These are phyloP conservation scores for Trametes cinnabarina DNA, from an alignment of 768 basidiomycete species.

Conservation along the genomic window DNA sequence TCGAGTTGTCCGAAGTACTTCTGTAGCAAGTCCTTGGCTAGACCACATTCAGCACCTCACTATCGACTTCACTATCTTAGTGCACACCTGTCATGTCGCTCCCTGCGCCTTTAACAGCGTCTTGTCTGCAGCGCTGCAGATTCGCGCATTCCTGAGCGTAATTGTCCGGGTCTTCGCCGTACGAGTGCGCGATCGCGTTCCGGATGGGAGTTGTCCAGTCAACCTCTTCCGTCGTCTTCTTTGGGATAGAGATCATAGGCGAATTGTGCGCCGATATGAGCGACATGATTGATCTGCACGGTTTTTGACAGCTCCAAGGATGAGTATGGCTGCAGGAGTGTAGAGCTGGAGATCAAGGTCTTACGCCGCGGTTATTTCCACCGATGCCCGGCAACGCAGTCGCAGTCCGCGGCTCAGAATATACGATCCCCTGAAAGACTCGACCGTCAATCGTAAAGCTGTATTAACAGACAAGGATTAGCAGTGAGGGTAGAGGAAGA, in stretches of 20 bases:
- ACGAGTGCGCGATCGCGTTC: conserved; percentile 83
- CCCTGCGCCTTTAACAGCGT: conserved; percentile 94
- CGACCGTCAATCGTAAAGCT: too few species aligned
- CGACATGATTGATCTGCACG: conserved; percentile 1
- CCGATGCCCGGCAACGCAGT: too few species aligned
- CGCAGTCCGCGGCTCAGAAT: too few species aligned
- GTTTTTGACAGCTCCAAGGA: too few species aligned
- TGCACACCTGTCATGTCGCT: conserved; percentile 87
- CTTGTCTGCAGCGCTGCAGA: conserved; percentile 89
- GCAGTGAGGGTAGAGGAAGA: neutral
- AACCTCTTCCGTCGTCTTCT: conserved; percentile 93
- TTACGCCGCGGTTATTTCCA: too few species aligned
- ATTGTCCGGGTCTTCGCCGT: conserved; percentile 88
- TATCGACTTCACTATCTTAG: neutral
- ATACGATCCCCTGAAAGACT: too few species aligned
- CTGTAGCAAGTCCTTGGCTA: conserved; percentile 91
- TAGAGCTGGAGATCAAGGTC: too few species aligned
- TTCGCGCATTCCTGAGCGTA: conserved; percentile 82
- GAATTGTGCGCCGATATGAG: conserved; percentile 70
- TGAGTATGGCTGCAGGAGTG: too few species aligned
- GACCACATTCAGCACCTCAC: neutral
- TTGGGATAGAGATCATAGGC: conserved; percentile 89
- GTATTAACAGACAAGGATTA: neutral
- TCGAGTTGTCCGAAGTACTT: conserved; percentile 99
- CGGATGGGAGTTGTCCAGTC: conserved; percentile 93